Evolutionary conservation across 2,329 filamentous ascomycete species (phyloP), one percentile per base, ranked within the genome.

Genomic region (Fusarium aywerte): DNA sequence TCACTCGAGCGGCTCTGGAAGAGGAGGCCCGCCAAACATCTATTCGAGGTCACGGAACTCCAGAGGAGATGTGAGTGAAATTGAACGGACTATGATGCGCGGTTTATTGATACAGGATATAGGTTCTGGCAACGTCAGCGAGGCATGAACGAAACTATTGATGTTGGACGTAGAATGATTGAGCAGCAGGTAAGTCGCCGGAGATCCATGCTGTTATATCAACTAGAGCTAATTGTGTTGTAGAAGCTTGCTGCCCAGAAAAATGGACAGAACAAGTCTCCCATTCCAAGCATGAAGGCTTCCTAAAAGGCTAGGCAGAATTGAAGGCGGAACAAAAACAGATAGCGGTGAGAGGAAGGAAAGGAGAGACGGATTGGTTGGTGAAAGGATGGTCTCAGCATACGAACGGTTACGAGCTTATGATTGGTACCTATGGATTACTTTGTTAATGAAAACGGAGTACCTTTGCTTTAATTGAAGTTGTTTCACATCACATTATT

Each of bases 111-210:
- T 40, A 15, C 7, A 27, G 18, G 4, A 9, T 35, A 40, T 47
- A 87, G 85, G 62, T 89, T 90, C 75, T 90, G 87, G 87, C 80
- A 84, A 56, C 82, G 85, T n/a, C 87, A 89, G 73, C 81, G 83
- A 50, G 83, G 86, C 12, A 82, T 85, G 74, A 77, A 80, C 5
- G 87, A 89, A 67, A 87, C 85, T 0, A 85, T 89, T 50, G 76
- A 85, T 48, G 80, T 88, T 25, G 87, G 87, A 5, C 82, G 82
- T 52, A 79, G 73, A 23, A 78, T 87, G 74, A 89, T 90, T 69
- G 77, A 81, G n/a, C 80, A 84, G 75, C 76, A 79, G 73, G 75
- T 75, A 59, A 68, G 71, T 54, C 10, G 35, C 35, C 32, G 16
- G 18, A 16, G 23, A 36, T 10, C 16, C 13, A 20, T n/a, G n/a